Evolutionary conservation across 805 yeast genomes (phyloP).

Genomic region (Osmozyma mogii): DNA sequence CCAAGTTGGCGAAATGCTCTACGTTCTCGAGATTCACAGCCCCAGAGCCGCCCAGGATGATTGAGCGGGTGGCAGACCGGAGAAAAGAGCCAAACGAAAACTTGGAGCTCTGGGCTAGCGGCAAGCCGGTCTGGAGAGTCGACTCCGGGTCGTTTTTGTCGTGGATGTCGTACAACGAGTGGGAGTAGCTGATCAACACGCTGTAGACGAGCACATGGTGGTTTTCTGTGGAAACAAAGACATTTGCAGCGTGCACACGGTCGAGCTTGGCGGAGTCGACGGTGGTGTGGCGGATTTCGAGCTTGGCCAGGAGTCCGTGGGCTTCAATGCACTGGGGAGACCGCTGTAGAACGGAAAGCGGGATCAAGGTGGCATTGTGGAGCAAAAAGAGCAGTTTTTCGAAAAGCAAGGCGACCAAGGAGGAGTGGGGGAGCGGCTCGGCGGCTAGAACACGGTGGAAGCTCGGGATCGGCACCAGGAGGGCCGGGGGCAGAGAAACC

Average conservation of each 20-base stretch:
- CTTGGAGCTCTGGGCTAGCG: conserved; percentile 20
- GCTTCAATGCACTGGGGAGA: conserved; percentile 7
- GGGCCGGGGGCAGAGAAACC: too few relatives aligned
- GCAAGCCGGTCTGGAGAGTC: conserved; percentile 28
- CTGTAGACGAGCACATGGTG: conserved; percentile 11
- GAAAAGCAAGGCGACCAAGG: conserved; percentile 8
- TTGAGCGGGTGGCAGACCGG: conserved; percentile 24
- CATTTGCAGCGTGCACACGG: conserved; percentile 8
- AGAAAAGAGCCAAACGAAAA: conserved; percentile 22
- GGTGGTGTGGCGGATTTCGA: conserved; percentile 23
- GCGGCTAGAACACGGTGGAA: too few relatives aligned
- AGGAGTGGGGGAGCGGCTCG: conserved; percentile 10
- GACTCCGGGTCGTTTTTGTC: conserved; percentile 18
- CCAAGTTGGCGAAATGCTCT: conserved; percentile 23
- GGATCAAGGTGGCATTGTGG: conserved; percentile 9
- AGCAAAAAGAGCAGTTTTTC: conserved; percentile 5
- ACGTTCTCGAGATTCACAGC: conserved; percentile 22
- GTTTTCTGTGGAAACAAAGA: conserved; percentile 9
- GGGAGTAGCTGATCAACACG: conserved; percentile 20
- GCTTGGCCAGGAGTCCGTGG: conserved; percentile 6
- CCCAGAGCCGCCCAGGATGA: conserved; percentile 20
- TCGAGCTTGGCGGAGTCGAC: conserved; percentile 29
- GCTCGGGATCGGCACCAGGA: too few relatives aligned
- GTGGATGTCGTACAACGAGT: conserved; percentile 25
- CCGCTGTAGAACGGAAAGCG: conserved; percentile 11